A percentile compares a stretch with the other conserved stretches of the same genome.
These are phyloP conservation scores for Phaeotremella fagi DNA, from an alignment of 768 basidiomycete species.

Conservation along the genomic window DNA sequence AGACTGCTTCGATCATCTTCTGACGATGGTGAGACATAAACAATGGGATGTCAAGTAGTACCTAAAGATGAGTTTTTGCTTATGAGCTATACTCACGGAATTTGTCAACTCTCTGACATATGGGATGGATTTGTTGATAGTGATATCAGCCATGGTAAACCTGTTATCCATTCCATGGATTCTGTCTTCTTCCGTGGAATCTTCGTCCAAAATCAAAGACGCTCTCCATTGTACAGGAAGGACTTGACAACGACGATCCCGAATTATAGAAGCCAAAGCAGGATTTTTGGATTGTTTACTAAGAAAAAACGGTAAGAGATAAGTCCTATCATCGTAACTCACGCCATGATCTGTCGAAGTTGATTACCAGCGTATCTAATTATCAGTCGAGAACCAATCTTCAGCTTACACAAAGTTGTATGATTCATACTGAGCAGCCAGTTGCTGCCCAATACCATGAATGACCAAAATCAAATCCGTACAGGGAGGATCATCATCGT, in stretches of 20 bases:
- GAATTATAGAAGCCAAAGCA: slow-evolving; percentile 51
- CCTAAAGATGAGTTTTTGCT: not conserved
- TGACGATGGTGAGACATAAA: slow-evolving; percentile 53
- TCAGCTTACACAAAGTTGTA: slow-evolving; percentile 51
- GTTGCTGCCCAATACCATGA: slow-evolving; percentile 52
- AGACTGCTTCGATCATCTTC: slow-evolving; percentile 53
- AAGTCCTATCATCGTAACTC: slow-evolving; percentile 3
- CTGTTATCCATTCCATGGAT: slow-evolving; percentile 51
- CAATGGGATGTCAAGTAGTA: slow-evolving; percentile 51
- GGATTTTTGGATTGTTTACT: slow-evolving; percentile 50
- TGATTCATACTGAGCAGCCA: slow-evolving; percentile 50
- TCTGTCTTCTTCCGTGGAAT: slow-evolving; percentile 46
- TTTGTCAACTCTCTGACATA: slow-evolving; percentile 53
- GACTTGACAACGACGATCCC: slow-evolving; percentile 51
- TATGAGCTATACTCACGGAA: slow-evolving; percentile 35
- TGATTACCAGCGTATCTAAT: slow-evolving; percentile 49
- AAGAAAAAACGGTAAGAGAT: slow-evolving; percentile 14
- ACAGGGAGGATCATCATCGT: slow-evolving; percentile 43
- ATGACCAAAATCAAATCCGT: slow-evolving; percentile 53
- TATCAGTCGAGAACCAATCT: not conserved
- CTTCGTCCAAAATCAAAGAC: slow-evolving; percentile 45
- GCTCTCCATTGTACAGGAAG: slow-evolving; percentile 53
- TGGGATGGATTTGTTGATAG: slow-evolving; percentile 51
- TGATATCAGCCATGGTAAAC: slow-evolving; percentile 52
- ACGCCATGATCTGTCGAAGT: slow-evolving; percentile 50